These are phyloP conservation scores for Capsella bursapastoris DNA, from an alignment of 345 rosid species.

Conservation along the genomic window DNA sequence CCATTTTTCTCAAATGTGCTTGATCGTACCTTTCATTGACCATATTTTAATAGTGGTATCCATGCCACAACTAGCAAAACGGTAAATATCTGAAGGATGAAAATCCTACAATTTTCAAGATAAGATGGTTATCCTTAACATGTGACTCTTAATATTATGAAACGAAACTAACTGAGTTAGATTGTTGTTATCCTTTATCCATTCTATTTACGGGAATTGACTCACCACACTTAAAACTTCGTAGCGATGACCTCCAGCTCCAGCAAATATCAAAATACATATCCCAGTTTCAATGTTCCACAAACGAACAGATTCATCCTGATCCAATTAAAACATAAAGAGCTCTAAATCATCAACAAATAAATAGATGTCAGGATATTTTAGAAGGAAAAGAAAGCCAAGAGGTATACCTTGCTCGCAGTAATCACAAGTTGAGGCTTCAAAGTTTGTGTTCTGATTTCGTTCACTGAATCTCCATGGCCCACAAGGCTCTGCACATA, in stretches of 20 bases:
- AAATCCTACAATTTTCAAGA: conserved; percentile 68
- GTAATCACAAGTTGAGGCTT: conserved; percentile 87
- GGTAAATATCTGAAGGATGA: conserved; percentile 85
- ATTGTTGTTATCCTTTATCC: conserved; percentile 1
- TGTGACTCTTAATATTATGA: conserved; percentile 14
- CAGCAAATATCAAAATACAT: conserved; percentile 94
- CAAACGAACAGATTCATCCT: conserved; percentile 97
- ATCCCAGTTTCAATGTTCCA: conserved; percentile 98
- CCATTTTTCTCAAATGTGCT: neutral
- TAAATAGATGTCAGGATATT: conserved; percentile 25
- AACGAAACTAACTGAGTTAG: conserved; percentile 16
- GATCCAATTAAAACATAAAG: conserved; percentile 35
- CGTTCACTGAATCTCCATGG: conserved; percentile 95
- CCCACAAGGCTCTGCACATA: conserved; percentile 89
- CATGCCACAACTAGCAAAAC: conserved; percentile 96
- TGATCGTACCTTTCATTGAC: conserved; percentile 88
- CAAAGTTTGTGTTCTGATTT: conserved; percentile 92
- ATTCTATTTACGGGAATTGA: conserved; percentile 1
- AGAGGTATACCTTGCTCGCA: conserved; percentile 80
- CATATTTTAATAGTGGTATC: conserved; percentile 93
- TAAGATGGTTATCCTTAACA: conserved; percentile 5
- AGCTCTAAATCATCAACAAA: conserved; percentile 30
- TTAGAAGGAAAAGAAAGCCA: neutral
- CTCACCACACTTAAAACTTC: conserved; percentile 97
- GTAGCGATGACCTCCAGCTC: conserved; percentile 97